Base-by-base conservation (phyloP, 176 grass and related monocot species). In the Canna indica region DNA sequence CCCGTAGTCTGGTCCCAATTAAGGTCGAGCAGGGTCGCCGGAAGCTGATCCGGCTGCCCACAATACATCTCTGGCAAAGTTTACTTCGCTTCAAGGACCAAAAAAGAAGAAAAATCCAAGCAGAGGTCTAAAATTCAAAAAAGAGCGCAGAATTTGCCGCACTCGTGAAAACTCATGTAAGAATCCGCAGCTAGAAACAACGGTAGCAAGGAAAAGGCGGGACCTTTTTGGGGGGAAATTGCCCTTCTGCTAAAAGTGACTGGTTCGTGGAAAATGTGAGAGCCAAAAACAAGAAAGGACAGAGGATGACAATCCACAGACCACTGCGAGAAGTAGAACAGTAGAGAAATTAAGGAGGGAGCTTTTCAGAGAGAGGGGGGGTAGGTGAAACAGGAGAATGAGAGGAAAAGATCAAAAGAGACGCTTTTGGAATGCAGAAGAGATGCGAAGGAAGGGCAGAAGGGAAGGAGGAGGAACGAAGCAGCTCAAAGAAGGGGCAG, bases 1-100 rank as follows among this genome's bases (percentile, higher is more conserved):
- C 38, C 71, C 71, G 28, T 57, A 11, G 22, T 3, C 5, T 73
- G 71, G 35, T 73, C 48, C 71, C 71, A 73, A 53, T 73, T 73
- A n/a, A 73, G 71, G 52, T 73, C 54, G 71, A 73, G 54, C 31
- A 61, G 24, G 67, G 41, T 46, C n/a, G 38, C 24, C 41, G 39
- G 67, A 38, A 69, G 34, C 16, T 59, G 71, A 36, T 73, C 52
- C 35, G 71, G 35, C 52, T 7, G 54, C 13, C 71, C 71, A 7
- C 53, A 60, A 24, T 42, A 39, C 71, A 73, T 73, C 71, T 73
- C 71, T 22, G 71, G 35, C n/a, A 24, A 60, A 35, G 71, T 11
- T 70, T 4, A 27, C 0, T 26, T 20, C 66, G 36, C 8, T 44
- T 36, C 44, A 36, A 7, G 25, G 14, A 30, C 13, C 7, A 24